Evolutionary conservation across 2,329 filamentous ascomycete genomes (phyloP).

Genomic region (Huntiella bhutanensis): DNA sequence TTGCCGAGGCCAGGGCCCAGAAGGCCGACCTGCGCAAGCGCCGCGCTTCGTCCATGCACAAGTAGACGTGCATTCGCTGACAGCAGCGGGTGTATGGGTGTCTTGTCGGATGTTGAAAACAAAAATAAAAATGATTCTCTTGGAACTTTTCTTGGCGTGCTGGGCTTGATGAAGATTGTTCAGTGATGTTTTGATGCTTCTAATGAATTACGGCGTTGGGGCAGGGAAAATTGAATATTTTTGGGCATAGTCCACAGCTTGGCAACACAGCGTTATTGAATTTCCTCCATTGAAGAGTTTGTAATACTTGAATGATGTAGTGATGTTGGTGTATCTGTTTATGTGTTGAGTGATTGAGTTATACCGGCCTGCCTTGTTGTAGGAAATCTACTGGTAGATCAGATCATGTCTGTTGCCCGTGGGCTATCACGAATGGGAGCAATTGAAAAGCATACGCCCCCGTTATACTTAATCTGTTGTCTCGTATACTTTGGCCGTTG

Average conservation of each 20-base stretch:
- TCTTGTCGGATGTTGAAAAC: slow-evolving; percentile 1
- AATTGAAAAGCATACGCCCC: no score
- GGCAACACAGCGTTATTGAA: slow-evolving; percentile 1
- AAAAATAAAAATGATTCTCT: slow-evolving; percentile 9
- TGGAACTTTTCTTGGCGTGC: slow-evolving; percentile 2
- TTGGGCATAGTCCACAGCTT: neutral
- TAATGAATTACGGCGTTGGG: neutral
- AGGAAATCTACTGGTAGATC: no score
- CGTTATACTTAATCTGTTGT: no score
- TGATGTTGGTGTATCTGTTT: no score
- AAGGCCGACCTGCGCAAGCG: slow-evolving; percentile 93
- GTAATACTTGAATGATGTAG: no score
- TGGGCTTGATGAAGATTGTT: neutral
- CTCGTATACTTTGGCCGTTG: no score
- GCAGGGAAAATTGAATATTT: neutral
- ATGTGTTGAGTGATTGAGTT: no score
- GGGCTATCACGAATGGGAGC: no score
- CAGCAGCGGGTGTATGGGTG: slow-evolving; percentile 3
- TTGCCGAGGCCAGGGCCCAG: slow-evolving; percentile 84
- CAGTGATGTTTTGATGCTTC: neutral
- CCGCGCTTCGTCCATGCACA: slow-evolving; percentile 85
- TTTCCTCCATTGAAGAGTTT: neutral
- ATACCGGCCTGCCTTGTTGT: no score
- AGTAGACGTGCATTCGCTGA: slow-evolving; percentile 35
- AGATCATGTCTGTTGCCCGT: no score